Base-by-base conservation (phyloP, 2,329 filamentous ascomycete species). In the Exophiala alcalophila region DNA sequence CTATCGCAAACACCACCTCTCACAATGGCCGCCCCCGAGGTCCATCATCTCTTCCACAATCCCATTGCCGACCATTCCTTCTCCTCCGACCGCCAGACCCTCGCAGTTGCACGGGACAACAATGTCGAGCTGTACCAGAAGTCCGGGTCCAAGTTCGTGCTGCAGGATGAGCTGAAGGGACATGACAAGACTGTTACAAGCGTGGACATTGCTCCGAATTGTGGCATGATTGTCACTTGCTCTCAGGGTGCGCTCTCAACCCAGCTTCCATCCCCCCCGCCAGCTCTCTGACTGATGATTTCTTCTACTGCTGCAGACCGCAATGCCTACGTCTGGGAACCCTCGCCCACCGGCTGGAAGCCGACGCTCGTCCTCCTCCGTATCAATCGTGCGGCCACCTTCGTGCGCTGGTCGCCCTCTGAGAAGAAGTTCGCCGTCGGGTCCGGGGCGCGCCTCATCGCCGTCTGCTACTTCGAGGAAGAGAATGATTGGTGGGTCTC, bases 401-500 rank as follows among this genome's bases (percentile, higher is more conserved):
- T 91, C 62, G 92, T 96, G 36, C 86, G 92, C 59, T 98, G 92
- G 92, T 94, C 89, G 15, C 92, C 92, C 2, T 91, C 86, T 15
- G 92, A 98, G 74, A 85, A 83, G 64, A 98, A 98, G 69, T 98
- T 98, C 65, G 92, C 92, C 40, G 92, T 97, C 18, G 92, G 92
- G 48, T 96, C 90, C 19, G 92, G 92, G 50, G 92, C 95, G 57
- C 83, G 92, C 52, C 85, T 95, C 54, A 95, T 98, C 59, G 89
- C 92, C 27, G 79, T 97, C 57, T 98, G 92, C 76, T 97, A 97
- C 73, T 98, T 98, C 59, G 92, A 98, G 63, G 87, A 95, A 65
- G 92, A 98, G 68, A 96, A 98, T 68, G 90, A 98, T 73, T 98
- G 92, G 92, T 98, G 92, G 92, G 91, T 98, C 28, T 96, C 90